Conservation (phyloP, 164 flowering plant genomes). For the Stephania japonica region DNA sequence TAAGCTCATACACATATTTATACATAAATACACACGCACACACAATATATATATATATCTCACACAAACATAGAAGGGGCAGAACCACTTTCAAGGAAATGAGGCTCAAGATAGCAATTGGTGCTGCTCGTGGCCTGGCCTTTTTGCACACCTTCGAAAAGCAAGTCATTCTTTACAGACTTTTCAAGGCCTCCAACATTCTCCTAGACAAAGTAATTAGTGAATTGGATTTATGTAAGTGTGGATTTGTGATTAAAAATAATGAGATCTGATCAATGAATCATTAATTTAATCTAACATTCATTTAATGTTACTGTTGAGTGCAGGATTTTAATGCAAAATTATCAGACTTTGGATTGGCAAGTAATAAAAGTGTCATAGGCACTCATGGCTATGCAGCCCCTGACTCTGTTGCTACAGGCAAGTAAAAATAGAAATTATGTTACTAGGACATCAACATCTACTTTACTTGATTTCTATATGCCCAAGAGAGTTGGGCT, state of each 20-base stretch:
- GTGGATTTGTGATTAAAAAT: too few species aligned
- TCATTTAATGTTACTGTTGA: too few species aligned
- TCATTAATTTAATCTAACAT: too few species aligned
- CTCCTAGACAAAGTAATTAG: slow-evolving; percentile 67
- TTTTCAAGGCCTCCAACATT: slow-evolving; percentile 85
- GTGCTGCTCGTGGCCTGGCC: slow-evolving; percentile 77
- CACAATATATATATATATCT: background rate
- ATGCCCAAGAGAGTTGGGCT: too few species aligned
- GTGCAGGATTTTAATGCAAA: slow-evolving; percentile 73
- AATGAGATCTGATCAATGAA: too few species aligned
- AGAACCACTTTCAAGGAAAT: slow-evolving; percentile 72
- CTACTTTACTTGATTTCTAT: too few species aligned
- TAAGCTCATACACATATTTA: slow-evolving; percentile 28
- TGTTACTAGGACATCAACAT: too few species aligned
- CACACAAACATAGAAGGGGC: slow-evolving; percentile 40
- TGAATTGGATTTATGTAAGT: too few species aligned
- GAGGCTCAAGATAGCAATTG: slow-evolving; percentile 64
- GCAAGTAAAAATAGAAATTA: too few species aligned
- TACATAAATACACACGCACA: background rate
- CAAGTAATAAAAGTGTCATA: slow-evolving; percentile 71
- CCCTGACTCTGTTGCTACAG: slow-evolving; percentile 89
- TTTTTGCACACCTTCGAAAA: slow-evolving; percentile 72
- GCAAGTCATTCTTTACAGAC: slow-evolving; percentile 71
- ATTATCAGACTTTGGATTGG: slow-evolving; percentile 88
- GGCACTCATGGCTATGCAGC: slow-evolving; percentile 95